Evolutionary conservation across 805 yeast genomes (phyloP).

Genomic region (Hyphopichia homilentoma): DNA sequence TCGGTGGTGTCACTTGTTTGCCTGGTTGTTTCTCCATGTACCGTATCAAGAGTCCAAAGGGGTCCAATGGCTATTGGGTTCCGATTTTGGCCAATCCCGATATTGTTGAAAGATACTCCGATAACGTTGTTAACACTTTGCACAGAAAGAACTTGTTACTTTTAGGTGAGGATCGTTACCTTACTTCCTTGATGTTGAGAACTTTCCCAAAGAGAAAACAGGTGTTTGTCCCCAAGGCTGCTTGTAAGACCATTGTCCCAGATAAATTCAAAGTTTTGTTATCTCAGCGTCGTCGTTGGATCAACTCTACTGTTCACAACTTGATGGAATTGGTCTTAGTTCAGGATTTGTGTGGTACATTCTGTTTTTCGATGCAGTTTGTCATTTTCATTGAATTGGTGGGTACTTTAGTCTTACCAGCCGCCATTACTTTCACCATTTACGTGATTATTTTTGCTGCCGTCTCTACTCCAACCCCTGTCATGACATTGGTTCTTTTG

Average conservation of each 20-base stretch:
- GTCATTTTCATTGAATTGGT: constrained; percentile 78
- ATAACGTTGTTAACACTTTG: constrained; percentile 76
- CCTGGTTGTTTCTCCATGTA: constrained; percentile 96
- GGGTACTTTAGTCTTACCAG: constrained; percentile 86
- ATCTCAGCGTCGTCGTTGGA: constrained; percentile 96
- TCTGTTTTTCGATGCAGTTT: constrained; percentile 94
- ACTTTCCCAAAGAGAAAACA: constrained; percentile 90
- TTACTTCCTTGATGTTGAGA: constrained; percentile 79
- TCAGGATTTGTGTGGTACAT: constrained; percentile 87
- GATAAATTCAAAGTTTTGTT: constrained; percentile 71
- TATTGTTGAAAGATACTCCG: constrained; percentile 87
- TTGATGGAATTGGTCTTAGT: constrained; percentile 82
- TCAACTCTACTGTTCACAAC: constrained; percentile 90
- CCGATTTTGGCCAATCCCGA: constrained; percentile 92
- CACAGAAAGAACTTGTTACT: constrained; percentile 82
- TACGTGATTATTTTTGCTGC: constrained; percentile 74
- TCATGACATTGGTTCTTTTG: constrained; percentile 70
- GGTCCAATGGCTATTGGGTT: constrained; percentile 71
- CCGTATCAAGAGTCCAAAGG: constrained; percentile 86
- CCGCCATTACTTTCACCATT: constrained; percentile 78
- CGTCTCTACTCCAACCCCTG: constrained; percentile 70
- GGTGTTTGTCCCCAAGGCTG: constrained; percentile 84
- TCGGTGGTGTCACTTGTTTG: constrained; percentile 91
- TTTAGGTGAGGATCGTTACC: constrained; percentile 86
- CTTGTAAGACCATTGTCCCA: constrained; percentile 90